These are phyloP conservation scores for Penicillium egyptiacum DNA, from an alignment of 495 filamentous ascomycete genomes.

Conservation along the genomic window DNA sequence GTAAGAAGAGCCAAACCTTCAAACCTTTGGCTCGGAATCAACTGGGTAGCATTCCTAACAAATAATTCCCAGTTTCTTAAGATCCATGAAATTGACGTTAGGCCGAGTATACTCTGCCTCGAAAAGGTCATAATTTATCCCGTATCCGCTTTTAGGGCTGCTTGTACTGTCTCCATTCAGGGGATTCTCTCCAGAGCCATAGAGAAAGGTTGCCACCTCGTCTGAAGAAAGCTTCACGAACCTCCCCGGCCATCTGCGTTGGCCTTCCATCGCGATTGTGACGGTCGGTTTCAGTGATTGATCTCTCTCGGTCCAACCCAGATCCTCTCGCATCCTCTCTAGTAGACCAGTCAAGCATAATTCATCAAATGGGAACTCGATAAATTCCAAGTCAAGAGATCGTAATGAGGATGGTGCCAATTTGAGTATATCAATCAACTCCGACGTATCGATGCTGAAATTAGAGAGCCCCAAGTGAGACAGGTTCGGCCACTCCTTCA, in stretches of 20 bases:
- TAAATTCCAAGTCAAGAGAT: too few relatives aligned
- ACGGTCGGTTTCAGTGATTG: conserved; percentile 15
- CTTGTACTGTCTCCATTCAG: conserved; percentile 5
- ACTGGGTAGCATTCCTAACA: too few relatives aligned
- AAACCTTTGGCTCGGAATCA: too few relatives aligned
- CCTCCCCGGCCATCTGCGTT: conserved; percentile 15
- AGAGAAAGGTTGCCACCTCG: conserved; percentile 20
- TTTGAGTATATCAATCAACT: too few relatives aligned
- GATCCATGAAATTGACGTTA: neutral
- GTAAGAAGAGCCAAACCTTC: too few relatives aligned
- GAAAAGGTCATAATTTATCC: conserved; percentile 16
- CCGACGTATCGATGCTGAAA: too few relatives aligned
- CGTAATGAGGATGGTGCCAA: too few relatives aligned
- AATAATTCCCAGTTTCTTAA: too few relatives aligned
- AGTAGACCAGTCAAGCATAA: conserved; percentile 13
- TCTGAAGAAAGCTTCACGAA: conserved; percentile 13
- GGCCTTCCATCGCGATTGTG: conserved; percentile 14
- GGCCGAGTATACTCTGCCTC: conserved; percentile 21
- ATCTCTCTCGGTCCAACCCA: conserved; percentile 18
- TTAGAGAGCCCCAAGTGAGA: too few relatives aligned
- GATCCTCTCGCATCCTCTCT: conserved; percentile 20
- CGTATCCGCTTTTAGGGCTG: conserved; percentile 16
- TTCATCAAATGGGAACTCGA: conserved; percentile 15
- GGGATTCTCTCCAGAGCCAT: conserved; percentile 21
- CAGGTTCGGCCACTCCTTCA: too few relatives aligned